Evolutionary conservation across 192 early-diverging fungal species (phyloP).

Genomic region (Piromyces sp.): DNA sequence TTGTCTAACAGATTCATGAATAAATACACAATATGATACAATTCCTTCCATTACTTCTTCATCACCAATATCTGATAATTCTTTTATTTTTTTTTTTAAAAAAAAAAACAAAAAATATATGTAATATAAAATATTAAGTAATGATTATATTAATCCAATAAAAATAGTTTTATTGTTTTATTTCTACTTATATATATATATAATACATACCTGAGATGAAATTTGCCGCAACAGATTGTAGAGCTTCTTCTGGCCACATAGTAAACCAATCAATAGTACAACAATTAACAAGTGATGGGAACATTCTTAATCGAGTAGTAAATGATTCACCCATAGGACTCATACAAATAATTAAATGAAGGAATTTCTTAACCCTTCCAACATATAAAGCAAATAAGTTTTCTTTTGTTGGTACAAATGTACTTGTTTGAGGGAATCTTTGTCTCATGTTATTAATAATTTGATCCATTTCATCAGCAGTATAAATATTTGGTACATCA

Average conservation of each 20-base stretch:
- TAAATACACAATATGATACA: constrained; percentile 21
- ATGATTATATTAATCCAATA: too few species aligned
- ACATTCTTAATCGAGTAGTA: constrained; percentile 28
- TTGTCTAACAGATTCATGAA: constrained; percentile 26
- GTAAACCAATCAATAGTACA: constrained; percentile 47
- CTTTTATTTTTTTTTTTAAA: too few species aligned
- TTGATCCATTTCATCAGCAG: constrained; percentile 36
- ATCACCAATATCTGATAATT: neutral
- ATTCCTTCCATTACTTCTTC: neutral
- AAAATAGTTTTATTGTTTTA: too few species aligned
- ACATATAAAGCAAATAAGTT: constrained; percentile 24
- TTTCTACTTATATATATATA: too few species aligned
- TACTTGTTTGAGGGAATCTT: constrained; percentile 10
- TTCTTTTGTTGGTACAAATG: constrained; percentile 13
- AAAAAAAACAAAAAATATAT: too few species aligned
- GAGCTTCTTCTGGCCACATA: constrained; percentile 39
- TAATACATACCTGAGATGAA: constrained; percentile 22
- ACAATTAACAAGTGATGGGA: constrained; percentile 39
- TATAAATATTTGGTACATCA: constrained; percentile 39
- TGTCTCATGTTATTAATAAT: constrained; percentile 27
- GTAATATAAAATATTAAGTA: constrained; percentile 18
- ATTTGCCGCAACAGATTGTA: constrained; percentile 34
- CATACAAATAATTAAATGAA: constrained; percentile 35
- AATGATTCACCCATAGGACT: constrained; percentile 43
- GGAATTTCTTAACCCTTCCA: constrained; percentile 30